Evolutionary conservation across 75 land plant genomes (phyloP).

Genomic region (Larix kaempferi): DNA sequence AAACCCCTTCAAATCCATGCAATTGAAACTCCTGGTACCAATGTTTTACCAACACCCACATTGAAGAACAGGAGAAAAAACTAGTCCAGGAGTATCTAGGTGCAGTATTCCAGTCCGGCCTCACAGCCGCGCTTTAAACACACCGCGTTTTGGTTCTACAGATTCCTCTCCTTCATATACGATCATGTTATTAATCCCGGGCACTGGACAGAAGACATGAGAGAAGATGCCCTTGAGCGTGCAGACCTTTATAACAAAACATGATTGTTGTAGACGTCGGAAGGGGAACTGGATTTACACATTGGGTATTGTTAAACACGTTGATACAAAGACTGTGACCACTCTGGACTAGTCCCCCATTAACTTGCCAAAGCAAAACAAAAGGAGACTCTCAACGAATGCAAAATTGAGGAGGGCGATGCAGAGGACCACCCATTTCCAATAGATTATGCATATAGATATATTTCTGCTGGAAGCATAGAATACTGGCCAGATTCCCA

Average conservation of each 20-base stretch:
- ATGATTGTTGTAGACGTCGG: conserved; percentile 42
- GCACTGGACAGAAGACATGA: conserved; percentile 51
- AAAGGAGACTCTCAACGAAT: conserved; percentile 41
- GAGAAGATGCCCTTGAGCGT: conserved; percentile 45
- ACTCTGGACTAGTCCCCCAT: conserved; percentile 44
- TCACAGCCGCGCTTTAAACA: conserved; percentile 41
- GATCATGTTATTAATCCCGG: conserved; percentile 41
- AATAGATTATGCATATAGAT: conserved; percentile 44
- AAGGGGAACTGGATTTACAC: conserved; percentile 46
- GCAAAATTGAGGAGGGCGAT: conserved; percentile 38
- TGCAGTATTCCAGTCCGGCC: conserved; percentile 35
- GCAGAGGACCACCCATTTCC: conserved; percentile 43
- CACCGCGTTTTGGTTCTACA: conserved; percentile 47
- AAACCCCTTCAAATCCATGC: conserved; percentile 4
- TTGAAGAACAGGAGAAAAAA: conserved; percentile 8
- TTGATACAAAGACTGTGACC: conserved; percentile 44
- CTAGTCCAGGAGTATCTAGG: conserved; percentile 10
- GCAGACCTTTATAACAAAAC: conserved; percentile 30
- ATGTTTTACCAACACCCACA: background rate
- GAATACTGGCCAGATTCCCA: conserved; percentile 99
- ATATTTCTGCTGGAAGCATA: conserved; percentile 47
- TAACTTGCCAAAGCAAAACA: conserved; percentile 45
- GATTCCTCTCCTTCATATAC: conserved; percentile 42
- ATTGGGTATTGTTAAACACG: conserved; percentile 30
- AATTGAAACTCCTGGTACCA: background rate